Evolutionary conservation across 331 rosid species (phyloP), one percentile per base, ranked within the genome.

Genomic region (Pyracantha coccinea): DNA sequence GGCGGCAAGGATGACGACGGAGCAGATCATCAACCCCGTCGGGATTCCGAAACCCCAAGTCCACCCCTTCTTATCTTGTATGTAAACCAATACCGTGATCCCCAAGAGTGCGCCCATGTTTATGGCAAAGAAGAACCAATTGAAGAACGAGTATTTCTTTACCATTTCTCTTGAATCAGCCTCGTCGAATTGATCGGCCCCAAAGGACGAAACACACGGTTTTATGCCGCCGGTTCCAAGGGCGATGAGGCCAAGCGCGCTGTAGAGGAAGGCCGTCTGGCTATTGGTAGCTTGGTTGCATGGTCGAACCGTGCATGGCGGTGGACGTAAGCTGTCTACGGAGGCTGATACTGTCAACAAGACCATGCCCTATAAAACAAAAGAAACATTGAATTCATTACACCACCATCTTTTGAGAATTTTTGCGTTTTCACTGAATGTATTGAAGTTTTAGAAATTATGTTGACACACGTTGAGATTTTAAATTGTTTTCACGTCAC

Each of bases 181-280:
- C 75, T 87, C 88, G 11, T 89, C 89, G 66, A 87, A 89, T 68
- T 89, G 95, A 74, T 85, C 88, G 1, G 92, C 91, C 4, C 94
- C 94, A 16, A 89, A 89, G 17, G 91, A 80, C 5, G 89, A 89
- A 9, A 89, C 94, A 15, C 91, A 87, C 0, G 92, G 90, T 77
- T 89, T 87, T 11, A 89, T 87, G 29, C 94, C 91, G 2, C 91
- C 92, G 0, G 95, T 84, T 3, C 92, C 95, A 2, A 89, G 77
- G 23, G 95, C 95, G 65, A 89, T 84, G 9, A 85, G 86, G 5
- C 65, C 81, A 1, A 89, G 80, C 17, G 92, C 87, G 4, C 32
- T 63, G 15, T 80, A 89, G 7, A 87, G 82, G 78, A 87, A 87
- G 28, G 67, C 78, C 0, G 67, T 80, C 67, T 89, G 95, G 11